These are phyloP conservation scores for Pleurotus ostreatus DNA, from an alignment of 768 basidiomycete genomes.

Conservation along the genomic window DNA sequence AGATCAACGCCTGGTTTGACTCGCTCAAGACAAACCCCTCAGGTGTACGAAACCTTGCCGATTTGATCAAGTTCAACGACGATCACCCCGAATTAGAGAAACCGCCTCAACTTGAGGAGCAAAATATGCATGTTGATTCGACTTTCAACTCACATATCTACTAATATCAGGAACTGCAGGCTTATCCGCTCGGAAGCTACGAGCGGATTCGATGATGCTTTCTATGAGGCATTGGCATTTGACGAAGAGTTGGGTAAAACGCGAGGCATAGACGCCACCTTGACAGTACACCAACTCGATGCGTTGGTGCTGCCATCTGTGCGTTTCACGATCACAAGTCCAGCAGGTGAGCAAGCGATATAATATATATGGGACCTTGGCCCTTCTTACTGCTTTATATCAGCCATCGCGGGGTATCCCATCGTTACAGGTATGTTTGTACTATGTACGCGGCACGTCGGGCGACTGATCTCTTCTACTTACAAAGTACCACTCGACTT, in stretches of 20 bases:
- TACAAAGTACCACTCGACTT: conserved; percentile 56
- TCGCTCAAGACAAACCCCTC: conserved; percentile 47
- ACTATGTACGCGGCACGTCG: background rate
- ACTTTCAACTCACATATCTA: conserved; percentile 8
- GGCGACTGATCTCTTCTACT: background rate
- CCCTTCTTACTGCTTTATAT: conserved; percentile 5
- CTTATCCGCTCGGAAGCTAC: conserved; percentile 36
- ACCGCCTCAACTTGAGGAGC: conserved; percentile 33
- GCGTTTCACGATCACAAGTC: conserved; percentile 29
- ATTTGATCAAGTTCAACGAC: conserved; percentile 55
- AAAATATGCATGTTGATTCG: conserved; percentile 23
- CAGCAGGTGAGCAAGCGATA: conserved; percentile 26
- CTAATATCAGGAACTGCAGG: conserved; percentile 15
- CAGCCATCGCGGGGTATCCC: conserved; percentile 63
- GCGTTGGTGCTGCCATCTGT: conserved; percentile 48
- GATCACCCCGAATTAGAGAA: conserved; percentile 47
- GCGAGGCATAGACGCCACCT: conserved; percentile 49
- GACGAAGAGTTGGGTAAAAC: conserved; percentile 45
- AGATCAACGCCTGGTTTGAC: background rate
- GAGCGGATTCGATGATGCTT: conserved; percentile 37
- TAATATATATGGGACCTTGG: conserved; percentile 10
- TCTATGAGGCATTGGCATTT: conserved; percentile 38
- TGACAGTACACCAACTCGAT: conserved; percentile 43
- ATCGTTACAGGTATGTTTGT: conserved; percentile 52
- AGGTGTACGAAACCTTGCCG: conserved; percentile 50